These are phyloP conservation scores for Tylopilus sp. DNA, from an alignment of 768 basidiomycete genomes.

Conservation along the genomic window DNA sequence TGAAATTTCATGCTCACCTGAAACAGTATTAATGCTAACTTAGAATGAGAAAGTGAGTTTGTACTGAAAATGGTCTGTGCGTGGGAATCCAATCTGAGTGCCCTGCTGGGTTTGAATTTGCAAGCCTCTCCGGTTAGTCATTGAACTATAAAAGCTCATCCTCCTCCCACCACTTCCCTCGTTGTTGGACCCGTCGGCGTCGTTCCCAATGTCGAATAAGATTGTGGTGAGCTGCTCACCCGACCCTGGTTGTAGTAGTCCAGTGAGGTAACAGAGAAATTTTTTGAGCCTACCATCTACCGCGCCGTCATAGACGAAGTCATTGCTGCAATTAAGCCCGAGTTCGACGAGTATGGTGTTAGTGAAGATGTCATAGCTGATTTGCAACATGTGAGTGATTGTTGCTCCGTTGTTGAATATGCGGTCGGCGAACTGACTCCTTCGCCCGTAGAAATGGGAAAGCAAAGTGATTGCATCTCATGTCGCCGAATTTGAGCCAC, in stretches of 20 bases:
- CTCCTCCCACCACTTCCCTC: slow-evolving; percentile 32
- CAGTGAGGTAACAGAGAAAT: slow-evolving; percentile 48
- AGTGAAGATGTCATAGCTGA: slow-evolving; percentile 86
- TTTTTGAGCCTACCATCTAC: slow-evolving; percentile 86
- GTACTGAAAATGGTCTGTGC: slow-evolving; percentile 41
- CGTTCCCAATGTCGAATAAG: slow-evolving; percentile 85
- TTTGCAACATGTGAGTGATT: slow-evolving; percentile 75
- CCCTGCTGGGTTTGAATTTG: slow-evolving; percentile 42
- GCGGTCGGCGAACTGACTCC: slow-evolving; percentile 8
- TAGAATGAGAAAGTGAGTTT: too few relatives aligned
- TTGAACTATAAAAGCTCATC: slow-evolving; percentile 39
- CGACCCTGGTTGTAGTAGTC: slow-evolving; percentile 55
- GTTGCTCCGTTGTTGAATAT: slow-evolving; percentile 10
- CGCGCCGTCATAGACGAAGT: slow-evolving; percentile 97
- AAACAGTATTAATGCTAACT: too few relatives aligned
- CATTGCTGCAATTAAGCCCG: slow-evolving; percentile 78
- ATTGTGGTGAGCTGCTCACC: slow-evolving; percentile 92
- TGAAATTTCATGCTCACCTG: too few relatives aligned
- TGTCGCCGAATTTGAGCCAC: slow-evolving; percentile 88
- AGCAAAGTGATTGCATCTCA: slow-evolving; percentile 89
- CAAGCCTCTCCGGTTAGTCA: slow-evolving; percentile 35
- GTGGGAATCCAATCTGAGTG: slow-evolving; percentile 36
- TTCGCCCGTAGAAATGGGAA: slow-evolving; percentile 82
- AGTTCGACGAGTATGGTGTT: slow-evolving; percentile 97
- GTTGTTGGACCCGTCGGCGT: slow-evolving; percentile 29